phyloP scores from a whole-genome alignment of 202 grass and related monocot genomes.

The Elaeis oleifera region DNA sequence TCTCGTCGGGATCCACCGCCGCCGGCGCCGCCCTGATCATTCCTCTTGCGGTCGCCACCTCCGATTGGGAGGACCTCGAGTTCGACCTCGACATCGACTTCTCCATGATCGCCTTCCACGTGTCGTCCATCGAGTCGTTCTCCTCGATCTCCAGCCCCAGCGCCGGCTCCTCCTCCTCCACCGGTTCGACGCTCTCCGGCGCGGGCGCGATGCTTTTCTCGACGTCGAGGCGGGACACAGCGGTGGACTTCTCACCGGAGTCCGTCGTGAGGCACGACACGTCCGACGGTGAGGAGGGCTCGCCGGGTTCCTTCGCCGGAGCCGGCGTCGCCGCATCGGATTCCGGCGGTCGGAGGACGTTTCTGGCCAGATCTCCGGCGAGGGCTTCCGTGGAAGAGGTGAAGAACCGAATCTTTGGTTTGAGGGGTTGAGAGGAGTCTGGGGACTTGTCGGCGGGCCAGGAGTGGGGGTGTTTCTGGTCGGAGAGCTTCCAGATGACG shows the following conservation, averaged over 20 bases:
- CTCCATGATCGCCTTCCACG: conserved; percentile 66
- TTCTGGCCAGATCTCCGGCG: conserved; percentile 14
- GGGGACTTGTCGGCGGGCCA: neutral
- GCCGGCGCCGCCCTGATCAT: conserved; percentile 9
- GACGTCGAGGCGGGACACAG: conserved; percentile 12
- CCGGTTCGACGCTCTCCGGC: conserved; percentile 1
- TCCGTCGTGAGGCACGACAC: conserved; percentile 73
- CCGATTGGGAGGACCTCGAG: conserved; percentile 6
- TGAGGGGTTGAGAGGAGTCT: too few species aligned
- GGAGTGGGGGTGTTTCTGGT: conserved; percentile 37
- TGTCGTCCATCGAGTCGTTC: conserved; percentile 67
- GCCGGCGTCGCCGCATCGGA: neutral
- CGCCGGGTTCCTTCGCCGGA: conserved; percentile 1
- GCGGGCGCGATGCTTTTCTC: conserved; percentile 13
- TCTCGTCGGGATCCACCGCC: conserved; percentile 47
- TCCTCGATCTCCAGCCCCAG: conserved; percentile 1
- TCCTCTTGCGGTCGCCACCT: neutral
- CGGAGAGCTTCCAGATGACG: conserved; percentile 97
- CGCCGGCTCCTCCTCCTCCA: neutral
- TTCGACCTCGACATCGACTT: conserved; percentile 37
- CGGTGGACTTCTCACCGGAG: conserved; percentile 37
- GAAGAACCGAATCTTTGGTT: too few species aligned
- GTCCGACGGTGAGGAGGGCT: conserved; percentile 23
- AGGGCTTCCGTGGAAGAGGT: neutral
- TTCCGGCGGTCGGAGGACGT: conserved; percentile 20